Base-by-base conservation (phyloP, 805 yeast genomes). In the Candida arabinofermentans region DNA sequence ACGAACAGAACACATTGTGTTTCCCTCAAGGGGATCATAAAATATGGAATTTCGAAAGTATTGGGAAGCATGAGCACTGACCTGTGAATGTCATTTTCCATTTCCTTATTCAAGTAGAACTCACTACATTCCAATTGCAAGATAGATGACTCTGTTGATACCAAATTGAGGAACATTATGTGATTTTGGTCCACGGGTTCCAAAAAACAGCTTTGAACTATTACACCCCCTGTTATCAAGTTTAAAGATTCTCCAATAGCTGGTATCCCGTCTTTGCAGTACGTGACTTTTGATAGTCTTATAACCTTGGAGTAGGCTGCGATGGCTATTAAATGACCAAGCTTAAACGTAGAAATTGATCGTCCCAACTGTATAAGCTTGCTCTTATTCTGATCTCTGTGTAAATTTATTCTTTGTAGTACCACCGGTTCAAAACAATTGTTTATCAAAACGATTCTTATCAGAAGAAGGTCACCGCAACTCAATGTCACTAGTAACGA, bases 31-130 rank as follows among this genome's bases (percentile, higher is more conserved):
- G 66, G 55, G 12, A 61, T 38, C 34, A 59, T 29, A 29, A 52
- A 53, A 14, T 48, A 37, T 1, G 69, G 69, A 1, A 61, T 27
- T 19, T 54, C 59, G 41, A 59, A 58, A 8, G 50, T 44, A 24
- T 50, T 55, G n/a, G 55, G 48, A 4, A 60, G 38, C 14, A 59
- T 36, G 2, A 45, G 34, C 2, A 58, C 49, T 13, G 52, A 45
- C 35, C 55, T 58, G 17, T 41, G 52, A 13, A 46, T 41, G 19
- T 48, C 32, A 18, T 41, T 42, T 9, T 45, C 48, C 13, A 44
- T 38, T 9, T 39, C 42, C 2, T 46, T 30, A 24, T 42, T 40
- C 13, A 47, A 13, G 43, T 54, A 55, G 18, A 56, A 43, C 34
- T 60, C 64, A 29, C 42, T 43, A 23, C 55, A 45, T 29, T 55